Conservation (phyloP, 768 basidiomycete genomes). For the Rhodotorula babjevae region DNA sequence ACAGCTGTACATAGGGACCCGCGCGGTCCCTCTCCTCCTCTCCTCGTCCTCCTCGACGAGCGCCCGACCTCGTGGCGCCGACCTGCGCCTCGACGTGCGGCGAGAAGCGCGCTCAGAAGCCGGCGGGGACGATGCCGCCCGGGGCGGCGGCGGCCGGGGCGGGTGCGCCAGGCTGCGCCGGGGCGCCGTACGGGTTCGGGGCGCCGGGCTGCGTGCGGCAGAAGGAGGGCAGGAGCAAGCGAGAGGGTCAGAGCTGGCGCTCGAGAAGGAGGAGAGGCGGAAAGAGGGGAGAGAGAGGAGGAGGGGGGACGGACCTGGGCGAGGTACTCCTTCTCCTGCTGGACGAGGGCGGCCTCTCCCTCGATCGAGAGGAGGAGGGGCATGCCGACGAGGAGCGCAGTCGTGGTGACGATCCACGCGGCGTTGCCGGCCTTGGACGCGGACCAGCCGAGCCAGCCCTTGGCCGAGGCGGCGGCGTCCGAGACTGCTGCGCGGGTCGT, state of each 20-base stretch:
- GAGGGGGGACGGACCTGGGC: conserved; percentile 17
- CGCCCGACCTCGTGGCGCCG: no score
- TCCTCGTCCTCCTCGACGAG: no score
- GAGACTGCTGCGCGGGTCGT: conserved; percentile 73
- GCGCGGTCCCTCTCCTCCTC: no score
- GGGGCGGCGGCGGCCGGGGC: not conserved
- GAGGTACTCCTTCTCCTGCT: conserved; percentile 75
- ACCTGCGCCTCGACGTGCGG: no score
- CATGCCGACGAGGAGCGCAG: conserved; percentile 84
- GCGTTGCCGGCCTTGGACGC: conserved; percentile 75
- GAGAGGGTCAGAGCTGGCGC: not conserved
- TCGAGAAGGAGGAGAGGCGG: no score
- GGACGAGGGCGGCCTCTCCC: conserved; percentile 89
- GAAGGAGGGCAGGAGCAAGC: no score
- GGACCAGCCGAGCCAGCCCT: conserved; percentile 61
- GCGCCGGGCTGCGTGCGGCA: conserved; percentile 4
- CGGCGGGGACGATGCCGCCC: conserved; percentile 17
- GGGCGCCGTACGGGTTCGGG: conserved; percentile 18
- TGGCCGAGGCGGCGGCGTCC: conserved; percentile 60
- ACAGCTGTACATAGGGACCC: no score
- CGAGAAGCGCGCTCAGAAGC: conserved; percentile 8
- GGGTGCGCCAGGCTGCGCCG: not conserved
- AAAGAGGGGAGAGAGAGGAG: not conserved
- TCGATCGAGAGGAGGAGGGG: conserved; percentile 89
- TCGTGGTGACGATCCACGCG: conserved; percentile 92